Conservation (phyloP, 2,329 filamentous ascomycete species). For the Aspergillus ibericus region DNA sequence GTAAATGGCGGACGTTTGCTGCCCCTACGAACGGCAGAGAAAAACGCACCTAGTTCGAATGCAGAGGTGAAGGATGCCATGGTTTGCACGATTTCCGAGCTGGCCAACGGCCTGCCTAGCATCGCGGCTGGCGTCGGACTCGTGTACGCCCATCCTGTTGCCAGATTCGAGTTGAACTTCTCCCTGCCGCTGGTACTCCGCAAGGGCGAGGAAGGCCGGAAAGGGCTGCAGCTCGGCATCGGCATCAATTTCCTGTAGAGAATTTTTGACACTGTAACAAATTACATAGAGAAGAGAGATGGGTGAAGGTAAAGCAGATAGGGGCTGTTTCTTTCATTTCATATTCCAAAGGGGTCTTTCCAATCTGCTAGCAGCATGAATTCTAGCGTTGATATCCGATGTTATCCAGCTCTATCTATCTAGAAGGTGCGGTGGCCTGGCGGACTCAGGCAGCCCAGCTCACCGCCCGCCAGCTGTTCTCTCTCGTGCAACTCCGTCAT, state of each 20-base stretch:
- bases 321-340: not conserved
- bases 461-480: conserved; percentile 18
- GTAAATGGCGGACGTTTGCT: conserved; percentile 86
- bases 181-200: conserved; percentile 80
- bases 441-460: not conserved
- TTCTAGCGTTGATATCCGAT: not conserved
- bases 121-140: conserved; percentile 83
- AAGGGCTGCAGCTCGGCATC: conserved; percentile 92
- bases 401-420: not conserved
- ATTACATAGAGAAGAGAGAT: conserved; percentile 12
- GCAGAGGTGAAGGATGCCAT: conserved; percentile 48
- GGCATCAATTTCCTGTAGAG: conserved; percentile 89
- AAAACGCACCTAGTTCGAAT: conserved; percentile 49
- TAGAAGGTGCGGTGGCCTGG: not conserved
- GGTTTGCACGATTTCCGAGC: conserved; percentile 63
- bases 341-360: not conserved
- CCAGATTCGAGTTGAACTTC: conserved; percentile 94
- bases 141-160: conserved; percentile 92
- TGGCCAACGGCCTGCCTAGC: conserved; percentile 76
- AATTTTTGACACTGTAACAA: conserved; percentile 15
- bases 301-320: not conserved
- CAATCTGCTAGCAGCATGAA: not conserved
- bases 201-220: conserved; percentile 80
- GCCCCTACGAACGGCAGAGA: conserved; percentile 63
- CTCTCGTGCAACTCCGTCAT: not conserved